Evolutionary conservation across 805 yeast genomes (phyloP).

Genomic region (Suhomyces sp.): DNA sequence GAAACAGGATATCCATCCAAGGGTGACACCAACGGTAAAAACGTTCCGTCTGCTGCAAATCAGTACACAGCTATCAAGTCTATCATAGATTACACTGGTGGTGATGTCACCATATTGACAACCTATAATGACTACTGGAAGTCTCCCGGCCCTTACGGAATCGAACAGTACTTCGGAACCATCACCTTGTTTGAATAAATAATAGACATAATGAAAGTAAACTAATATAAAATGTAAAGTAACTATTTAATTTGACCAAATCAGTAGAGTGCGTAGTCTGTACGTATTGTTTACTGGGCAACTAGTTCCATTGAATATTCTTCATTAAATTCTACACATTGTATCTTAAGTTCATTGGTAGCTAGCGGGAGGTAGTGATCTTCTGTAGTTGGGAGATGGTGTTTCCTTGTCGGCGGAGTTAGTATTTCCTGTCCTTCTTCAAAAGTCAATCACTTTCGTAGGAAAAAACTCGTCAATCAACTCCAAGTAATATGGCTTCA

Average conservation of each 20-base stretch:
- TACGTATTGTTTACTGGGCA: no score
- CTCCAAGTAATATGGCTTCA: constrained; percentile 58
- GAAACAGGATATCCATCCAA: constrained; percentile 89
- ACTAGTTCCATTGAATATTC: no score
- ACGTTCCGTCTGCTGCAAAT: constrained; percentile 67
- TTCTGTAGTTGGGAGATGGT: no score
- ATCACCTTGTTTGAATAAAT: constrained; percentile 33
- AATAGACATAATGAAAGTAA: not conserved
- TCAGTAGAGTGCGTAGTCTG: no score
- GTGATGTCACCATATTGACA: constrained; percentile 68
- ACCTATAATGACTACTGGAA: constrained; percentile 90
- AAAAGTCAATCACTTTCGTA: constrained; percentile 52
- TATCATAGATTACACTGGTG: constrained; percentile 56
- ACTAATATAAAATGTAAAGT: not conserved
- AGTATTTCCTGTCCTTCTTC: constrained; percentile 3
- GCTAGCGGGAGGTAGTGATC: no score
- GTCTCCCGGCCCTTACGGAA: constrained; percentile 72
- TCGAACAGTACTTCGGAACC: constrained; percentile 86
- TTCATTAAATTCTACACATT: no score
- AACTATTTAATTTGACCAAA: not conserved
- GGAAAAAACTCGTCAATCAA: constrained; percentile 70
- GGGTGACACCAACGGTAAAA: constrained; percentile 69
- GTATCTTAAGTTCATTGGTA: no score
- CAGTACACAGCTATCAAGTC: constrained; percentile 66
- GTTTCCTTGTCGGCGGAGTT: no score